Percentiles rank a stretch among this genome's conserved stretches.
phyloP scores from a whole-genome alignment of 164 flowering plant species.

The Kalanchoe fedtschenkoi region DNA sequence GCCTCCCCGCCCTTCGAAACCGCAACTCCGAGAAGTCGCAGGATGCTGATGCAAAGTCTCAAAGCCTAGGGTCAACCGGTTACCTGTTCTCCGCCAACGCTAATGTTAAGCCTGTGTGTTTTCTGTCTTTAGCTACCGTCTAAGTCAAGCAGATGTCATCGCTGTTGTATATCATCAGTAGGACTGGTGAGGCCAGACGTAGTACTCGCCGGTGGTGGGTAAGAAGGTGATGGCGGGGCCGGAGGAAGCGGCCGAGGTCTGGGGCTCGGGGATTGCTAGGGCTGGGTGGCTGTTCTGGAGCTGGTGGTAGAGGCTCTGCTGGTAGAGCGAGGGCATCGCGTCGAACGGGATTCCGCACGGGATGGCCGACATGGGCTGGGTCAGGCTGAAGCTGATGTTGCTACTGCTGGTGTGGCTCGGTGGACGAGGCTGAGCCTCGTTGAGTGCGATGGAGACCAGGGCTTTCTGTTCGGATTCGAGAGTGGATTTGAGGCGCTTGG shows the following conservation, averaged over 20 bases:
- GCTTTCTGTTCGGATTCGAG: slow-evolving; percentile 41
- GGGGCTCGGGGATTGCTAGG: slow-evolving; percentile 9
- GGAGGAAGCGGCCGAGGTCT: slow-evolving; percentile 12
- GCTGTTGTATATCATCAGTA: slow-evolving; percentile 14
- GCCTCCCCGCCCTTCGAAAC: slow-evolving; percentile 2
- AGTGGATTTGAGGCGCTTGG: slow-evolving; percentile 58
- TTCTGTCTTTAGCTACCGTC: too few species aligned
- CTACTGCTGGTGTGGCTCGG: slow-evolving; percentile 25
- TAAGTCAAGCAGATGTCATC: neutral
- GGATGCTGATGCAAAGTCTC: slow-evolving; percentile 11
- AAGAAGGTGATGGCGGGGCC: slow-evolving; percentile 5
- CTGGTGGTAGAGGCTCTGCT: slow-evolving; percentile 37
- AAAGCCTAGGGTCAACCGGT: slow-evolving; percentile 1
- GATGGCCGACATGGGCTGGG: slow-evolving; percentile 21
- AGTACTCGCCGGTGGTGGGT: slow-evolving; percentile 34
- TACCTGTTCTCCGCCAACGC: neutral
- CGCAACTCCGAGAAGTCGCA: neutral
- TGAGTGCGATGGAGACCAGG: neutral
- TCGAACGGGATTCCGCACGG: slow-evolving; percentile 41
- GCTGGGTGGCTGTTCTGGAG: slow-evolving; percentile 11
- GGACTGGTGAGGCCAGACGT: slow-evolving; percentile 45
- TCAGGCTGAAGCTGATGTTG: slow-evolving; percentile 25
- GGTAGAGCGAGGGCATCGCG: slow-evolving; percentile 22
- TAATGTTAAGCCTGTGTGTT: slow-evolving; percentile 10
- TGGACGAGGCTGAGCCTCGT: slow-evolving; percentile 15